phyloP scores from a whole-genome alignment of 345 rosid species.

The Geranium brycei region DNA sequence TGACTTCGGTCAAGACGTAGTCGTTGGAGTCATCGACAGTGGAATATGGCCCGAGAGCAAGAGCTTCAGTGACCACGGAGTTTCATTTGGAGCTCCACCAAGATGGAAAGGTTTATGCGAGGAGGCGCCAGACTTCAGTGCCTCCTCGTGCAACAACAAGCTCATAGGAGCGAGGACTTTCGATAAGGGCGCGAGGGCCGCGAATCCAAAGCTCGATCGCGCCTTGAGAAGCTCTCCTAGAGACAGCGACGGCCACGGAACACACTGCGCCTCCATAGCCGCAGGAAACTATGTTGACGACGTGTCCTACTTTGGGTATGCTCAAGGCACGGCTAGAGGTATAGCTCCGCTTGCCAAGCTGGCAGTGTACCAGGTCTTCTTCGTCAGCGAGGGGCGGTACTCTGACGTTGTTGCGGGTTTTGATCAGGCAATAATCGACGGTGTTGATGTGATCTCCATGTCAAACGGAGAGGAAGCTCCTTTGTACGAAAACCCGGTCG shows the following conservation, averaged over 20 bases:
- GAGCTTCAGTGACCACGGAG: conserved; percentile 31
- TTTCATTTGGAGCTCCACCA: conserved; percentile 12
- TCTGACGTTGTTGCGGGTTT: conserved; percentile 42
- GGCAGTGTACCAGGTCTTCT: conserved; percentile 29
- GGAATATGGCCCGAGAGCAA: conserved; percentile 43
- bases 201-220: conserved; percentile 14
- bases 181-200: conserved; percentile 28
- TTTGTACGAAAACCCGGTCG: too few relatives aligned
- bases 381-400: conserved; percentile 18
- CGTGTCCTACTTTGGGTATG: conserved; percentile 38
- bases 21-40: conserved; percentile 32
- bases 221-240: conserved; percentile 14
- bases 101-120: conserved; percentile 38
- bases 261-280: conserved; percentile 37
- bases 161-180: conserved; percentile 32
- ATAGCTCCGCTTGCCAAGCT: conserved; percentile 28
- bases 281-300: conserved; percentile 26
- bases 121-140: conserved; percentile 9
- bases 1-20: conserved; percentile 21
- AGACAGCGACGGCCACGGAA: conserved; percentile 34
- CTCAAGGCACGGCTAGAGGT: conserved; percentile 22
- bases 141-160: conserved; percentile 33
- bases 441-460: conserved; percentile 32
- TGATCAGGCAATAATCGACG: conserved; percentile 38
- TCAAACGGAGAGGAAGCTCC: conserved; percentile 5